Conservation (phyloP, 108 stramenopile genomes). For the Skeletonema costatum region DNA sequence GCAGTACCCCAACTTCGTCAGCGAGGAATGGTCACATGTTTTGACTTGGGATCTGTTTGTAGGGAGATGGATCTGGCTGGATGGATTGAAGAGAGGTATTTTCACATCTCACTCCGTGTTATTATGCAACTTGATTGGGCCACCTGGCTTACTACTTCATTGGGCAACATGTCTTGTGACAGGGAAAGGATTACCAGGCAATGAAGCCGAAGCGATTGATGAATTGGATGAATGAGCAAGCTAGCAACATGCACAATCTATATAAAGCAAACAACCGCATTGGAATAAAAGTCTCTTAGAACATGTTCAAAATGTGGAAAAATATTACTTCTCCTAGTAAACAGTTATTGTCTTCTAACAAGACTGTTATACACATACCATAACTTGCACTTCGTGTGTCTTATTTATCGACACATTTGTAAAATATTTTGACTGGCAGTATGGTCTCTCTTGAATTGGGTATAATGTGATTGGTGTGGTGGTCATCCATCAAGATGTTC, state of each 20-base stretch:
- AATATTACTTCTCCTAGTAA: conserved; percentile 11
- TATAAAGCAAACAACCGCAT: not conserved
- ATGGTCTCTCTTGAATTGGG: not conserved
- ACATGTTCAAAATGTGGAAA: not conserved
- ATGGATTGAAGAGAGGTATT: conserved; percentile 78
- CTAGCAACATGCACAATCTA: no score
- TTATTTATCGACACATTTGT: not conserved
- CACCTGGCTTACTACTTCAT: conserved; percentile 87
- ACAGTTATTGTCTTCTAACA: conserved; percentile 1
- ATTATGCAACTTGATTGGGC: conserved; percentile 88
- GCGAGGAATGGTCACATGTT: conserved; percentile 90
- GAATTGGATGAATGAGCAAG: not conserved
- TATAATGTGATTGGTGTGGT: not conserved
- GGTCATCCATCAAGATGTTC: not conserved
- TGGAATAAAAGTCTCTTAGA: not conserved
- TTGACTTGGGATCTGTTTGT: conserved; percentile 93
- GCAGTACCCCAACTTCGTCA: conserved; percentile 86
- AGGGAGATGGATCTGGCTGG: conserved; percentile 89
- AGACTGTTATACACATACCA: not conserved
- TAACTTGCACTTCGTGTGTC: not conserved
- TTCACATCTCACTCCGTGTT: conserved; percentile 84
- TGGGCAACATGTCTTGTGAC: conserved; percentile 70
- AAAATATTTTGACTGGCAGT: not conserved
- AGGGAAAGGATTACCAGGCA: conserved; percentile 60
- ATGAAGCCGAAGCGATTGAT: conserved; percentile 37